Conservation (phyloP, 2,329 filamentous ascomycete species). For the Aspergillus terreus region DNA sequence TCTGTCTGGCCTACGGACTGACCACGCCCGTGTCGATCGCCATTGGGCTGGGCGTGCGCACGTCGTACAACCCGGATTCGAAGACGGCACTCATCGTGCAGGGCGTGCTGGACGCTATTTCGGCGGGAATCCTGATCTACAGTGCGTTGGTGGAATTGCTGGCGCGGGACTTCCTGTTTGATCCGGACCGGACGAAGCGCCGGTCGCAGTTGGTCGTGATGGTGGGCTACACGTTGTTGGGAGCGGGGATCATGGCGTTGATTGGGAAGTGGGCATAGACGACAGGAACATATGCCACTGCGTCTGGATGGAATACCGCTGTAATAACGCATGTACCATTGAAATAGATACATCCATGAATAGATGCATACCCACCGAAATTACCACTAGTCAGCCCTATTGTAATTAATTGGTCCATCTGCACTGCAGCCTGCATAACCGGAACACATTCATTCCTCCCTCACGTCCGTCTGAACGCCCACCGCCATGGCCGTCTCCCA, state of each 20-base stretch:
- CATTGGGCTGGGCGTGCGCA: conserved; percentile 46
- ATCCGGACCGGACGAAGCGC: conserved; percentile 42
- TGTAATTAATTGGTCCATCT: background rate
- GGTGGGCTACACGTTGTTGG: conserved; percentile 38
- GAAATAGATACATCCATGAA: background rate
- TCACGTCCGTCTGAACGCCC: background rate
- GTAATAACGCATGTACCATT: background rate
- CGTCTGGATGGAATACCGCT: too few species aligned
- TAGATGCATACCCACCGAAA: background rate
- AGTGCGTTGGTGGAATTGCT: conserved; percentile 50
- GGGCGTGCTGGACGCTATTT: conserved; percentile 46
- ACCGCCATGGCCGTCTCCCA: conserved; percentile 4
- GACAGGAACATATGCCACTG: background rate
- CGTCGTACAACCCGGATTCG: conserved; percentile 40
- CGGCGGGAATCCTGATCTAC: conserved; percentile 50
- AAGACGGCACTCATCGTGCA: conserved; percentile 43
- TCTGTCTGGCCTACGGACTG: conserved; percentile 49
- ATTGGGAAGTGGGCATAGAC: conserved; percentile 50
- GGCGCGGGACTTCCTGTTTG: conserved; percentile 50
- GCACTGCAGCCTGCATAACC: background rate
- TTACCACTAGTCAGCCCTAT: background rate
- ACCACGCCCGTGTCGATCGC: conserved; percentile 52
- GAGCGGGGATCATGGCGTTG: conserved; percentile 47
- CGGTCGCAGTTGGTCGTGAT: conserved; percentile 40
- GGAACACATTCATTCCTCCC: background rate